Evolutionary conservation across 2,329 filamentous ascomycete genomes (phyloP), one percentile per base, ranked within the genome.

Genomic region (Ascochyta rabiei): DNA sequence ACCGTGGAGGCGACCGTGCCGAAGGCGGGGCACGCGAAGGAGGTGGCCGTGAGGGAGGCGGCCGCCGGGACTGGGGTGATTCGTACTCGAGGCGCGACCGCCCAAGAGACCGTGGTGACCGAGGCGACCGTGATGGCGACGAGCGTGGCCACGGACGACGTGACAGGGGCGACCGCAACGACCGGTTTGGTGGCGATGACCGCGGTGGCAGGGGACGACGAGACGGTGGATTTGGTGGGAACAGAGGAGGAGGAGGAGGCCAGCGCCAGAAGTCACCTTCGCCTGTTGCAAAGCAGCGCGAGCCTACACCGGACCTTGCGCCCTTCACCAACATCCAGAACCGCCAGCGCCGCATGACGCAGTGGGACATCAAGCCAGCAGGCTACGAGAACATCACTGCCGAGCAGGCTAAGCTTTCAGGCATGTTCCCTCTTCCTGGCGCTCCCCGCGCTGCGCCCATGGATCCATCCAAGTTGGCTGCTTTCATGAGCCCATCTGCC

Each of bases 281-380:
- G 39, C 90, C 92, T 33, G 89, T 72, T 8, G 66, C 90, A 24
- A 96, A 96, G 81, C 95, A 93, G 80, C 89, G 91, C 75, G 95
- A 99, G 76, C 91, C 95, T 7, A 99, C 95, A 0, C 96, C 95
- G 31, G 96, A 99, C 75, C 81, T 99, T 72, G 96, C 93, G 56
- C 87, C 96, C 69, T 81, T 96, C 56, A 81, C 89, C n/a, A 85
- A 91, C 4, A 82, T 99, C 55, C 80, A 92, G 60, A 88, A 93
- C 70, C 88, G 93, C 68, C 95, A 93, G 81, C 89, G 96, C 66
- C 89, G 95, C 56, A 81, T 99, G 81, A 98, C 93, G 31, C 96
- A 99, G 77, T 99, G 95, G 95, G 96, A 99, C 75, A 97, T 99
- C 76, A 99, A 99, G 79, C 95, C 95, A 6, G 91, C 92, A 15